Evolutionary conservation across 768 basidiomycete genomes (phyloP).

Genomic region (Mycena sanguinolenta): DNA sequence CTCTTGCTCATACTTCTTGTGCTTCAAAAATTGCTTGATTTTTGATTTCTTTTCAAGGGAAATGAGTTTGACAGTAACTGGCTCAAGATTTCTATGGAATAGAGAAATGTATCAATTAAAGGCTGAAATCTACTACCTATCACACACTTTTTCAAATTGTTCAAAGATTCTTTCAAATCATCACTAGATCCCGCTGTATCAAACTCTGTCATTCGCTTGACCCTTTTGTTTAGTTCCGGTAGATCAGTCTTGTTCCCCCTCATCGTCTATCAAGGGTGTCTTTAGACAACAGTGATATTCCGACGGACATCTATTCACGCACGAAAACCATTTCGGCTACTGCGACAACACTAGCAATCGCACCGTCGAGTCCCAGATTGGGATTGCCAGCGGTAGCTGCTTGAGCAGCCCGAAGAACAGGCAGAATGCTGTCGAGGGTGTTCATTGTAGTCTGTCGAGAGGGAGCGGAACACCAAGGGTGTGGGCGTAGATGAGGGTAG

Average conservation of each 20-base stretch:
- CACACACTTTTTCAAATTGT: not conserved
- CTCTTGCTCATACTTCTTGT: constrained; percentile 14
- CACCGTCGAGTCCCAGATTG: constrained; percentile 11
- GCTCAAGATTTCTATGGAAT: constrained; percentile 5
- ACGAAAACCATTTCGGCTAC: constrained; percentile 17
- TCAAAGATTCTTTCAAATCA: not conserved
- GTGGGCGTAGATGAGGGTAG: constrained; percentile 9
- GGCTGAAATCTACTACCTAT: constrained; percentile 10
- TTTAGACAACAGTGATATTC: constrained; percentile 11
- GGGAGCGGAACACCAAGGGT: no score
- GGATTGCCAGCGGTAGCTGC: not conserved
- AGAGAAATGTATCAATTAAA: not conserved
- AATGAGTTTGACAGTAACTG: not conserved
- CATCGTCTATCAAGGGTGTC: constrained; percentile 7
- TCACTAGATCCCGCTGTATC: not conserved
- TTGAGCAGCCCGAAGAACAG: not conserved
- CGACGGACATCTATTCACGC: constrained; percentile 1
- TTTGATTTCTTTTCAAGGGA: not conserved
- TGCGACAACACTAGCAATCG: constrained; percentile 4
- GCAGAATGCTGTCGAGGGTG: constrained; percentile 16
- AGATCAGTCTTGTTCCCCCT: constrained; percentile 13
- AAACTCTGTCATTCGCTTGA: not conserved
- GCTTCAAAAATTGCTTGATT: constrained; percentile 10
- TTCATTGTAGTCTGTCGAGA: constrained; percentile 14
- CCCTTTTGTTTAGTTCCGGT: not conserved